Evolutionary conservation across 805 yeast genomes (phyloP), one percentile per base, ranked within the genome.

Genomic region (Candida maris): DNA sequence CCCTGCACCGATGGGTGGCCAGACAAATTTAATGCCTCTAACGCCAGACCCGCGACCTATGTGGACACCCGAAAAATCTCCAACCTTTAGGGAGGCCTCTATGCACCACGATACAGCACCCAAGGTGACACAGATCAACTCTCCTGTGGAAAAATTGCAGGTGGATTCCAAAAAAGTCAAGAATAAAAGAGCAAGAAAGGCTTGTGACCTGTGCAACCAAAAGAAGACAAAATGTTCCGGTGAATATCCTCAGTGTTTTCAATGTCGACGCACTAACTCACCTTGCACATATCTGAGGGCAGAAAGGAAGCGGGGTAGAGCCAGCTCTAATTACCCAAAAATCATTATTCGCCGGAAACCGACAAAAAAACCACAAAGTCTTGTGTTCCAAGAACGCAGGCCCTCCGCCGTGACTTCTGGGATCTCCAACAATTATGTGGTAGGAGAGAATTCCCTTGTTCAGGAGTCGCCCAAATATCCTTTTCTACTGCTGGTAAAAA

Each of bases 221-320:
- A 62, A 65, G 35, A 55, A 76, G 38, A 67, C 73, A 2, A 69
- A 68, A 38, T 71, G 77, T 48, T 71, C 71, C 37, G 77, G 77
- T 3, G 58, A 54, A 16, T 43, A 43, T 4, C 77, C 76, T 1
- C 32, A 39, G 6, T 71, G 77, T 43, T 45, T 56, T 3, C 71
- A 69, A 38, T 71, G 77, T 38, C 14, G 42, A 1, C 59, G 57
- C 33, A 41, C 59, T 1, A 48, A 52, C 24, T 47, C 55, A 1
- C 41, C 48, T 5, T 69, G 74, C 41, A 64, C 71, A 1, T 71
- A 71, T 39, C 41, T 62, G 7, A 53, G 76, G 24, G 54, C 61
- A 32, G 71, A 68, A 39, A 67, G 61, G 45, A 68, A 67, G 45
- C 50, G 77, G 35, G 77, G 77, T 6, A 56, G 75, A 38, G 75